Conservation (phyloP, 495 filamentous ascomycete genomes). For the Parmelia sp. region DNA sequence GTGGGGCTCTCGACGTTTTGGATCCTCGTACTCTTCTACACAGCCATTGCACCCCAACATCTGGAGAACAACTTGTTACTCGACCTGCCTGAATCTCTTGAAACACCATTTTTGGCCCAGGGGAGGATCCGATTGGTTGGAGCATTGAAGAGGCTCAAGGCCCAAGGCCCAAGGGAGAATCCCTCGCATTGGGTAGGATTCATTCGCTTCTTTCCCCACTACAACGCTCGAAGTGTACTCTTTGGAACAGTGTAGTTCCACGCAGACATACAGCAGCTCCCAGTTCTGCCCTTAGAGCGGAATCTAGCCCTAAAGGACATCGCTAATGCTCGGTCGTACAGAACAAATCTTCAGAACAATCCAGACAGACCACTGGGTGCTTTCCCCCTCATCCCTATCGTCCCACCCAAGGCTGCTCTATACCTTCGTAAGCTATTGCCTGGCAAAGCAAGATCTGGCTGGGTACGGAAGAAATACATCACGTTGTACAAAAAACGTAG, state of each 20-base stretch:
- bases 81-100: not conserved
- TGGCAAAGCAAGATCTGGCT: too few species aligned
- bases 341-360: not conserved
- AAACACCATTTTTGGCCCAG: not conserved
- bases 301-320: not conserved
- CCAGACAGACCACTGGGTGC: not conserved
- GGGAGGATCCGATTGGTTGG: not conserved
- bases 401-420: not conserved
- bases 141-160: not conserved
- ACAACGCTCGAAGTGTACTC: not conserved
- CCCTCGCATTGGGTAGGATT: not conserved
- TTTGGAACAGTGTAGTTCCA: not conserved
- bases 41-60: not conserved
- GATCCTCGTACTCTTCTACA: not conserved
- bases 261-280: not conserved
- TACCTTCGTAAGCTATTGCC: not conserved
- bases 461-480: not conserved
- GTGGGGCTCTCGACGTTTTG: slow-evolving; percentile 12
- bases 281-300: not conserved
- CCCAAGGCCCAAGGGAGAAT: not conserved
- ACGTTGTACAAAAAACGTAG: not conserved
- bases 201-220: not conserved
- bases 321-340: slow-evolving; percentile 6
- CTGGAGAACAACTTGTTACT: not conserved
- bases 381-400: not conserved